Evolutionary conservation across 2,329 filamentous ascomycete species (phyloP).

Genomic region (Coleophoma eucalyptorum): DNA sequence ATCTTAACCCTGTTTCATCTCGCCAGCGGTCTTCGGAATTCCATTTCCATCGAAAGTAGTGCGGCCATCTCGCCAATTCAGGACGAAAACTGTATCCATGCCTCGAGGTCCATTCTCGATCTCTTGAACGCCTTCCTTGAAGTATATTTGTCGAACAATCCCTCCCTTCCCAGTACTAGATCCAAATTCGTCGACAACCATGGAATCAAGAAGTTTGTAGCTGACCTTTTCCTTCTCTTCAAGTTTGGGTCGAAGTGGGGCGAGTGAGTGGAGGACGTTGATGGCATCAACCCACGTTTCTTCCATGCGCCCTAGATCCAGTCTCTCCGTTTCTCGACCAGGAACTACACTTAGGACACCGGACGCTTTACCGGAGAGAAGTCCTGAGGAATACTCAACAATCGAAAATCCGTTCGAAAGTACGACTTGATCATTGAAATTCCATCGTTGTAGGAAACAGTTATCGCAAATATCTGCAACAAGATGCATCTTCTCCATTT

Average conservation of each 20-base stretch:
- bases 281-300: conserved; percentile 37
- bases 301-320: conserved; percentile 32
- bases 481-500: conserved; percentile 26
- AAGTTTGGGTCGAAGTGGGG: conserved; percentile 46
- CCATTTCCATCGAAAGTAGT: no score
- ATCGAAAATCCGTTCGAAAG: conserved; percentile 43
- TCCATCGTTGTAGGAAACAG: conserved; percentile 41
- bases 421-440: conserved; percentile 36
- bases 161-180: conserved; percentile 2
- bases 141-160: conserved; percentile 20
- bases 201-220: conserved; percentile 51
- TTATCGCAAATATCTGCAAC: conserved; percentile 28
- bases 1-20: no score
- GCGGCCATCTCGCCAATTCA: conserved; percentile 20
- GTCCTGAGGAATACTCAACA: conserved; percentile 29
- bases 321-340: conserved; percentile 7
- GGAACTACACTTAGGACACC: conserved; percentile 12
- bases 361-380: conserved; percentile 13
- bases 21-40: no score
- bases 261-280: conserved; percentile 44
- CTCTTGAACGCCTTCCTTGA: conserved; percentile 9
- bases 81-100: conserved; percentile 19
- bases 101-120: conserved; percentile 10
- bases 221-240: conserved; percentile 49
- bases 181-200: conserved; percentile 27